phyloP scores from a whole-genome alignment of 768 basidiomycete genomes.

The Phaeotremella fagi region DNA sequence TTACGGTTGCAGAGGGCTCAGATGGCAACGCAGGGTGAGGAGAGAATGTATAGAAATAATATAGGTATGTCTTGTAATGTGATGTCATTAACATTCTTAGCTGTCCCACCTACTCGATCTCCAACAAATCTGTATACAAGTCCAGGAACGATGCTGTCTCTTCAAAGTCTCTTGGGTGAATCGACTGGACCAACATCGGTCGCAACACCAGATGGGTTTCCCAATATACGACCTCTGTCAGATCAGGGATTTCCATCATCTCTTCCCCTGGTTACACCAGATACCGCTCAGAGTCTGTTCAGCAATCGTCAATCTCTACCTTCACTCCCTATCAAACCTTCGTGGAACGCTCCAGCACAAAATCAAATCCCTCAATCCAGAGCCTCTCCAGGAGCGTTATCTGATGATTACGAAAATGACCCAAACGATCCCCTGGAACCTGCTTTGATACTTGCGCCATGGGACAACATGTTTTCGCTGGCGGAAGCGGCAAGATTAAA shows the following conservation, averaged over 20 bases:
- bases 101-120: not conserved
- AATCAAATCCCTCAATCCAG: slow-evolving; percentile 4
- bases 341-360: not conserved
- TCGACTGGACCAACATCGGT: not conserved
- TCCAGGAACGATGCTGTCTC: not conserved
- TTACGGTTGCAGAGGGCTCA: slow-evolving; percentile 26
- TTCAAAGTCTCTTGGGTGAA: not conserved
- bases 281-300: not conserved
- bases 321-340: slow-evolving; percentile 1
- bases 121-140: not conserved
- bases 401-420: slow-evolving; percentile 22
- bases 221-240: not conserved
- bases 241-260: not conserved
- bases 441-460: slow-evolving; percentile 17
- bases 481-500: slow-evolving; percentile 40
- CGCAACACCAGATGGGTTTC: too few relatives aligned
- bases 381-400: slow-evolving; percentile 3
- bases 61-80: not conserved
- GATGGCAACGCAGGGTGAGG: not conserved
- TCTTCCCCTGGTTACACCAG: not conserved
- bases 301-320: not conserved
- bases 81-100: not conserved
- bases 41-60: not conserved
- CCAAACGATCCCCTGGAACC: slow-evolving; percentile 17
- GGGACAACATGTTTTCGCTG: slow-evolving; percentile 37